Base-by-base conservation (phyloP, 2,329 filamentous ascomycete species). In the Zymoseptoria brevis region DNA sequence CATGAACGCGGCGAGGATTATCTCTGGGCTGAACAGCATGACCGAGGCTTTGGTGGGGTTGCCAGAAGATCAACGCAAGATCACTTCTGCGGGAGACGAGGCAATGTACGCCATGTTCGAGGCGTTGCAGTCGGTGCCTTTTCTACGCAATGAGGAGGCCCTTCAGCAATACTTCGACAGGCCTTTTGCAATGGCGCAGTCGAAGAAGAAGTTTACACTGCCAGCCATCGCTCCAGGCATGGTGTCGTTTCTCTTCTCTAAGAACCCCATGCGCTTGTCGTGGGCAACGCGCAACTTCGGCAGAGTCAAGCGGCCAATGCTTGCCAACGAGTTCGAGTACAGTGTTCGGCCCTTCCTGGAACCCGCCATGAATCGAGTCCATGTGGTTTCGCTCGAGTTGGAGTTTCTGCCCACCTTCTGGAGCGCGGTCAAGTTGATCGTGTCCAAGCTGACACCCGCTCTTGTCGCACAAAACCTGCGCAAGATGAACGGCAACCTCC, bases 61-160 rank as follows among this genome's bases (percentile, higher is more conserved):
- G 7, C 77, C 82, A 2, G 76, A 79, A 3, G 75, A 80, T 50
- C 69, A 80, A 59, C 79, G 83, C 48, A 77, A 75, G 21, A 76
- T 83, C 41, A 72, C 74, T 56, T 73, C 78, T 24, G 72, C 85
- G 24, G 79, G 82, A 26, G 76, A 81, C 1, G 77, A 83, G 26
- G 84, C 89, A 6, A 82, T 95, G 55, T 83, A 94, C 60, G 87
- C 90, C 9, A 83, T 97, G 29, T 96, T 95, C 68, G 93, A 97
- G 72, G 87, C 88, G 0, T 77, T 97, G 55, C 96, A 91, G 72
- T 96, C 88, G 72, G 84, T 91, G 65, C 81, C 87, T 0, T 90
- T 95, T 70, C 79, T 96, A 61, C 74, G 76, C 21, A 78, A 82
- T 63, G 80, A 83, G 57, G 73, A 76, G 19, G 73, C 81, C 19